Evolutionary conservation across 2,329 filamentous ascomycete species (phyloP).

Genomic region (Alternaria triticina): DNA sequence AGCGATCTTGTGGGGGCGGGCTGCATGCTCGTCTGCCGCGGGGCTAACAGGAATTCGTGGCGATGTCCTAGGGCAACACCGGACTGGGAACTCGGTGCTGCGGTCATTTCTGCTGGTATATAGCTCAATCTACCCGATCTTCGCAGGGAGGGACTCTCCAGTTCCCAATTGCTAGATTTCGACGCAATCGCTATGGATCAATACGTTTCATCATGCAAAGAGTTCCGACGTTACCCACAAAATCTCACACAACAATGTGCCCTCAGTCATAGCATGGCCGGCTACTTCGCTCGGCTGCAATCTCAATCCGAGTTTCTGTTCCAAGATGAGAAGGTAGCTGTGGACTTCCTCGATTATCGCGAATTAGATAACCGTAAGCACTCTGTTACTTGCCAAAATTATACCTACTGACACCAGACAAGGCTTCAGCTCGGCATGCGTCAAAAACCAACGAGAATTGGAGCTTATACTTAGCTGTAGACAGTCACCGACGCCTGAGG

Average conservation of each 20-base stretch:
- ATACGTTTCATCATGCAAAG: not conserved
- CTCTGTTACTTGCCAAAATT: not conserved
- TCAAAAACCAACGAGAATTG: not conserved
- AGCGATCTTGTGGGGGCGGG: not conserved
- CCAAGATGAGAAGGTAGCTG: not conserved
- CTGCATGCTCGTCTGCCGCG: not conserved
- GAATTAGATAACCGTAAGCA: not conserved
- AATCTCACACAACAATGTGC: not conserved
- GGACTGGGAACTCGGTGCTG: not conserved
- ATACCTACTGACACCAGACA: not conserved
- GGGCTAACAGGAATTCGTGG: conserved; percentile 1
- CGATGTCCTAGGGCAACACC: not conserved
- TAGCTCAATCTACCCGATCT: not conserved
- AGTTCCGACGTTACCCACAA: not conserved
- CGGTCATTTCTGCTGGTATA: not conserved
- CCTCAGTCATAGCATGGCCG: not conserved
- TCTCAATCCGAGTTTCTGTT: not conserved
- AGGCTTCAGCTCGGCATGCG: not conserved
- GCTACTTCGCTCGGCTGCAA: not conserved
- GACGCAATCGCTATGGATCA: not conserved
- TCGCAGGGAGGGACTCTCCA: not conserved
- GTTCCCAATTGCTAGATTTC: not conserved
- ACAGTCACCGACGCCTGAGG: not conserved
- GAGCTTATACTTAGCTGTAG: not conserved
- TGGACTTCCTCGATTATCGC: not conserved